Evolutionary conservation across 805 yeast species (phyloP).

Genomic region (Maudiozyma turicensis): DNA sequence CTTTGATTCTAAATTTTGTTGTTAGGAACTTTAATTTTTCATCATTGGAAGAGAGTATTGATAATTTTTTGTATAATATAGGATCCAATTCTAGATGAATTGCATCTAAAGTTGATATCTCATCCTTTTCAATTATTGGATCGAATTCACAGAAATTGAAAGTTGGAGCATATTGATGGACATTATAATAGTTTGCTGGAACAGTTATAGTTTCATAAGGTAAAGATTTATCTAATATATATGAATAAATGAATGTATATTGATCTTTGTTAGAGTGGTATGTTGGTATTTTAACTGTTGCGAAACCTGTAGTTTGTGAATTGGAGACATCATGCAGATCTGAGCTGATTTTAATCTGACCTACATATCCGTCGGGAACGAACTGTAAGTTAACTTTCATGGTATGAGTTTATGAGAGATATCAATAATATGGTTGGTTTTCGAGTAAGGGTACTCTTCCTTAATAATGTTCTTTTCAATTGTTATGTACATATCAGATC

Average conservation of each 20-base stretch:
- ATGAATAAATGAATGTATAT: not conserved
- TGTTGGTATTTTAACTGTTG: not conserved
- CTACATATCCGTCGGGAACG: not conserved
- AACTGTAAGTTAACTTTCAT: constrained; percentile 8
- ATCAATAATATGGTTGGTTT: too few relatives aligned
- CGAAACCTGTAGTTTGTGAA: not conserved
- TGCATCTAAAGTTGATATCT: constrained; percentile 8
- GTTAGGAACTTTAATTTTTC: constrained; percentile 16
- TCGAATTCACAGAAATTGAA: constrained; percentile 12
- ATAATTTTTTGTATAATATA: constrained; percentile 16
- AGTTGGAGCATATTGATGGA: constrained; percentile 2
- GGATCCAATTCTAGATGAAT: constrained; percentile 11
- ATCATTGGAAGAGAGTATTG: constrained; percentile 5
- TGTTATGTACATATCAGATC: too few relatives aligned
- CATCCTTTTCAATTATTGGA: not conserved
- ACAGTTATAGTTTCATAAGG: not conserved
- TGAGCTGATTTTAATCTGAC: constrained; percentile 5
- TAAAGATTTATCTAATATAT: not conserved
- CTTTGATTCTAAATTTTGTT: constrained; percentile 13
- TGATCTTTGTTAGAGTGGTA: not conserved
- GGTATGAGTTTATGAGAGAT: not conserved
- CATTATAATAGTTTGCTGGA: not conserved
- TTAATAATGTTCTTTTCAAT: too few relatives aligned
- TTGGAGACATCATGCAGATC: constrained; percentile 3
- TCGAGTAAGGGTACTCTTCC: too few relatives aligned